phyloP scores from a whole-genome alignment of 2,329 filamentous ascomycete genomes.

The Xylaria sp. region DNA sequence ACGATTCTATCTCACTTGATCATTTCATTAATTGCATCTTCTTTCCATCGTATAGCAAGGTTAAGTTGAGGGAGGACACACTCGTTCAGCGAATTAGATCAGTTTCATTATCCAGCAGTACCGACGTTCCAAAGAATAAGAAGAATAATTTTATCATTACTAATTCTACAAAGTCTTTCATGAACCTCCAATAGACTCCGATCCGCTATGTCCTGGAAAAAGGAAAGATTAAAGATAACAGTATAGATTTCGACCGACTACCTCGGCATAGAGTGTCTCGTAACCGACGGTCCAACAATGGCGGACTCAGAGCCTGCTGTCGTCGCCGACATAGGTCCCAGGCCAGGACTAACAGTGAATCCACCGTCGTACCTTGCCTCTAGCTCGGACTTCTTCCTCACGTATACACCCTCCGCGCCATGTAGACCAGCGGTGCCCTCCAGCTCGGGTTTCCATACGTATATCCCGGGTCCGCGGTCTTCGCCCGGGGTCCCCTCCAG shows the following conservation, averaged over 20 bases:
- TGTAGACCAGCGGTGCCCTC: slow-evolving; percentile 21
- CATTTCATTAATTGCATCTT: neutral
- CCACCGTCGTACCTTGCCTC: slow-evolving; percentile 1
- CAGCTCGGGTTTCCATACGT: slow-evolving; percentile 31
- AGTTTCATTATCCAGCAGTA: neutral
- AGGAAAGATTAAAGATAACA: neutral
- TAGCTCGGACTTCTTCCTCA: slow-evolving; percentile 23
- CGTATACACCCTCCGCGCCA: slow-evolving; percentile 7
- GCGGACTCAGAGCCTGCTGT: slow-evolving; percentile 6
- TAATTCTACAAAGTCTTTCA: neutral
- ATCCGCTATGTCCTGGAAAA: neutral
- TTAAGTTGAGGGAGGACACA: neutral
- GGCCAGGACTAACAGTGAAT: neutral
- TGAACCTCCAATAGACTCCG: neutral
- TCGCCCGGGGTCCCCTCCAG: slow-evolving; percentile 15
- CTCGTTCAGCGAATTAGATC: neutral
- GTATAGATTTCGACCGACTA: neutral
- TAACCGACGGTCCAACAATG: slow-evolving; percentile 3
- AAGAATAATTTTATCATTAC: slow-evolving; percentile 6
- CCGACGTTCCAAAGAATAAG: neutral
- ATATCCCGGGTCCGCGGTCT: slow-evolving; percentile 20
- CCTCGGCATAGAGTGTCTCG: neutral
- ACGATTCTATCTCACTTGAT: neutral
- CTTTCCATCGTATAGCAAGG: neutral
- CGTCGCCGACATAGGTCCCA: neutral